These are phyloP conservation scores for Coprinopsis marcescibilis DNA, from an alignment of 768 basidiomycete species.

Conservation along the genomic window DNA sequence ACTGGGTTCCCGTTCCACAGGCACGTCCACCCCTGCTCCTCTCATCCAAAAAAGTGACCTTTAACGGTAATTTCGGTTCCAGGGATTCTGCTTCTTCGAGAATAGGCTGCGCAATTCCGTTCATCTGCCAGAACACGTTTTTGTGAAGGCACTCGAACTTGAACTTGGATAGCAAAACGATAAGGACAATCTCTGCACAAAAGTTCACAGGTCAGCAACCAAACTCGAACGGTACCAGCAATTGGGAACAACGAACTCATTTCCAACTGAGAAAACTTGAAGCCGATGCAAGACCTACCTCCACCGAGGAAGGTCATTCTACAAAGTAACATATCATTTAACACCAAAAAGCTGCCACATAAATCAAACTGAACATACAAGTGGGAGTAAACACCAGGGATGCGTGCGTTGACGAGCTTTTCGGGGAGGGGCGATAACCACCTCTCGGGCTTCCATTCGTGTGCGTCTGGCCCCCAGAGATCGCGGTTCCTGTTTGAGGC, in stretches of 20 bases:
- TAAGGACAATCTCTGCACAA: conserved; percentile 24
- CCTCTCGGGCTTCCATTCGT: conserved; percentile 32
- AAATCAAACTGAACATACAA: conserved; percentile 19
- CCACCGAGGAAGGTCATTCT: conserved; percentile 26
- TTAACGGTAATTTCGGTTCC: conserved; percentile 4
- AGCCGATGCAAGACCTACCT: conserved; percentile 23
- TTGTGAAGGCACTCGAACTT: conserved; percentile 19
- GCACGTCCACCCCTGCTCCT: too few relatives aligned
- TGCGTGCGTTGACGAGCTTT: conserved; percentile 14
- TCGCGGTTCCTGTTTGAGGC: conserved; percentile 12
- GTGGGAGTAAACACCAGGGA: conserved; percentile 27
- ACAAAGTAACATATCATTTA: background rate
- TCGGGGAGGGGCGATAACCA: conserved; percentile 30
- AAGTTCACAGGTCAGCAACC: background rate
- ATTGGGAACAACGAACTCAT: background rate
- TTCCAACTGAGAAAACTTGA: conserved; percentile 51
- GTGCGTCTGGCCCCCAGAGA: conserved; percentile 31
- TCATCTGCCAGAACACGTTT: conserved; percentile 24
- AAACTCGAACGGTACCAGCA: background rate
- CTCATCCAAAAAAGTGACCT: background rate
- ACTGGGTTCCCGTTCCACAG: too few relatives aligned
- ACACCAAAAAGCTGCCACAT: background rate
- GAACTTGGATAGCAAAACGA: conserved; percentile 16
- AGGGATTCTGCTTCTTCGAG: conserved; percentile 11
- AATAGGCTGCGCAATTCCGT: conserved; percentile 19